Evolutionary conservation across 1,139 yeast species (phyloP).

Genomic region (Meyerozyma carpophila): DNA sequence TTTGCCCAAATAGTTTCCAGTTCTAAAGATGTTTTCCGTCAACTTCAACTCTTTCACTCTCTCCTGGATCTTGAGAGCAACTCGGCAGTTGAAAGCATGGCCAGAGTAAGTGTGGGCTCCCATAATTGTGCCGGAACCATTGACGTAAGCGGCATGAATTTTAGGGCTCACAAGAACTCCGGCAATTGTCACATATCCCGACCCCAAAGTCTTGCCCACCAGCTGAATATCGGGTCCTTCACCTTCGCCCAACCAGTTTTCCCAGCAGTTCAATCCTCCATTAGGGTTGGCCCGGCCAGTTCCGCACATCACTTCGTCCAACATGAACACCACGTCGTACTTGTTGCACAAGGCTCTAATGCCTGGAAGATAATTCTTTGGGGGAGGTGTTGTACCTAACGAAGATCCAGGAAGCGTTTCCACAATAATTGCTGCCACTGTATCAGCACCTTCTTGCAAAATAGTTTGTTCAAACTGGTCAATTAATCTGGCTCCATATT

Average conservation of each 20-base stretch:
- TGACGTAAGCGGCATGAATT: slow-evolving; percentile 36
- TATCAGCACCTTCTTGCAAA: slow-evolving; percentile 44
- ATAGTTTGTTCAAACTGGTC: slow-evolving; percentile 45
- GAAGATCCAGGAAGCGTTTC: slow-evolving; percentile 60
- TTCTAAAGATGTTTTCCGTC: slow-evolving; percentile 43
- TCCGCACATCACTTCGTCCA: slow-evolving; percentile 68
- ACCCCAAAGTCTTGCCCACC: slow-evolving; percentile 61
- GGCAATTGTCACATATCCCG: slow-evolving; percentile 59
- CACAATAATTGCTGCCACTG: slow-evolving; percentile 47
- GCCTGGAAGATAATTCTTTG: slow-evolving; percentile 54
- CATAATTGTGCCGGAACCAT: slow-evolving; percentile 37
- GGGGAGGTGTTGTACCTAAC: slow-evolving; percentile 51
- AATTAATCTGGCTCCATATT: slow-evolving; percentile 42
- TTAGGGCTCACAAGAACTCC: slow-evolving; percentile 52
- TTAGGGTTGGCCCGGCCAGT: slow-evolving; percentile 42
- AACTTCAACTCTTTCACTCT: slow-evolving; percentile 40
- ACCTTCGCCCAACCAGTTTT: slow-evolving; percentile 35
- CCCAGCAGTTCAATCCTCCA: slow-evolving; percentile 44
- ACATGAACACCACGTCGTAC: slow-evolving; percentile 51
- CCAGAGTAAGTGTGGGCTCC: slow-evolving; percentile 61
- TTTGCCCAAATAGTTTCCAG: slow-evolving; percentile 46
- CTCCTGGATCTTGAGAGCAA: slow-evolving; percentile 54
- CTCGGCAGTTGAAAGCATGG: slow-evolving; percentile 56
- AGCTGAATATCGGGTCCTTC: slow-evolving; percentile 57
- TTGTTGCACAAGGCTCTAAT: slow-evolving; percentile 49